Base-by-base conservation (phyloP, 768 basidiomycete genomes). In the Phylloporus arenicola region DNA sequence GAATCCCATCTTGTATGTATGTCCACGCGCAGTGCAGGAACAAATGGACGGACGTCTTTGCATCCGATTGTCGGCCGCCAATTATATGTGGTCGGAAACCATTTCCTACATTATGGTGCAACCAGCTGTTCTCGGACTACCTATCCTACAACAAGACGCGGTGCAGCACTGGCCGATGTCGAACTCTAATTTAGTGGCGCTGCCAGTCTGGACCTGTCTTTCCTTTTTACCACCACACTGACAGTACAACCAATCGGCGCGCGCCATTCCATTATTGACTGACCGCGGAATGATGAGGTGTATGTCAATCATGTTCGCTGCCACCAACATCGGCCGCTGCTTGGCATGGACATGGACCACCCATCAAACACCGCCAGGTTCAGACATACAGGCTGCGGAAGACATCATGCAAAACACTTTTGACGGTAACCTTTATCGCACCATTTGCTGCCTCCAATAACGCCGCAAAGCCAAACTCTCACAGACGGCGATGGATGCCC, bases 291-390 rank as follows among this genome's bases (percentile, higher is more conserved):
- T 45, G 48, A 51, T 57, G 44, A 42, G 34, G n/a, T 51, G 19
- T 31, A 25, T 45, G 19, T 10, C 48, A 14, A 25, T 60, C 45
- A 17, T 65, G 31, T 49, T 55, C 48, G 47, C 54, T 43, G 38
- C 52, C 43, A 47, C 41, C 30, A 48, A 50, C 31, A 31, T 55
- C 46, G 46, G 44, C 40, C 44, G 31, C 34, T 53, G 48, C 48
- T 52, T 47, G 34, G 64, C 67, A 7, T 67, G 65, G 65, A 60
- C 66, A 4, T 67, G 65, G 65, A 27, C 62, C n/a, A 31, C 56
- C 50, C 48, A 57, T 46, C 61, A 62, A 63, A 46, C 56, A 30
- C 62, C 62, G 53, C 54, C 54, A 58, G 52, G 34, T 34, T 30
- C 43, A 34, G 37, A 19, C 24, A 20, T 46, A 13, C 42, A 13